Conservation (phyloP, 1,284 basidiomycete species). For the Ustanciosporium gigantosporum region DNA sequence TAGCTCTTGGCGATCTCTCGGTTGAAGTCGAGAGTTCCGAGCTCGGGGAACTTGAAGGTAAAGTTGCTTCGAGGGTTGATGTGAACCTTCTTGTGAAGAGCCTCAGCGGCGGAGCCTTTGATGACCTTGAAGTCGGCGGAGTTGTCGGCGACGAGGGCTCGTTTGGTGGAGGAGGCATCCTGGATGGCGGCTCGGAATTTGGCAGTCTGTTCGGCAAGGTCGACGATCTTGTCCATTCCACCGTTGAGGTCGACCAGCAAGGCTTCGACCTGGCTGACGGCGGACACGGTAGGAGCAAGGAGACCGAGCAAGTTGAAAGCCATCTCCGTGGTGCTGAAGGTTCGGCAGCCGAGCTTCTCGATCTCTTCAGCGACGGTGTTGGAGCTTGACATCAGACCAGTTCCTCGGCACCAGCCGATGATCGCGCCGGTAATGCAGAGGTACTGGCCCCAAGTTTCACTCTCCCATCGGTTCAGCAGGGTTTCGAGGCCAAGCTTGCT, state of each 20-base stretch:
- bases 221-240: slow-evolving; percentile 64
- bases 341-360: slow-evolving; percentile 89
- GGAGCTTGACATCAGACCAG: slow-evolving; percentile 94
- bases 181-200: slow-evolving; percentile 74
- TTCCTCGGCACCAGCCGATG: slow-evolving; percentile 83
- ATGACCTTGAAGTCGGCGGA: slow-evolving; percentile 89
- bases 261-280: slow-evolving; percentile 98
- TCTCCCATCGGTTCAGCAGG: slow-evolving; percentile 97
- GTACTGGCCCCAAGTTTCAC: slow-evolving; percentile 91
- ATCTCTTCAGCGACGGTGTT: slow-evolving; percentile 93
- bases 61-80: slow-evolving; percentile 96
- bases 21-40: slow-evolving; percentile 67
- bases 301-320: slow-evolving; percentile 96
- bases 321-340: slow-evolving; percentile 99
- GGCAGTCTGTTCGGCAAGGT: slow-evolving; percentile 49
- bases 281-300: slow-evolving; percentile 99
- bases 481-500: slow-evolving; percentile 98
- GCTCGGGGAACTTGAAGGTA: slow-evolving; percentile 86
- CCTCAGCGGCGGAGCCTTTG: slow-evolving; percentile 89
- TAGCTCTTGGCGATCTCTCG: slow-evolving; percentile 68
- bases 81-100: slow-evolving; percentile 86
- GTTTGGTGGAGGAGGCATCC: slow-evolving; percentile 85
- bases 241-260: slow-evolving; percentile 93
- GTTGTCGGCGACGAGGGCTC: slow-evolving; percentile 89
- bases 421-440: slow-evolving; percentile 96